phyloP scores from a whole-genome alignment of 2,329 filamentous ascomycete genomes.

The Paecilomyces fulvus region DNA sequence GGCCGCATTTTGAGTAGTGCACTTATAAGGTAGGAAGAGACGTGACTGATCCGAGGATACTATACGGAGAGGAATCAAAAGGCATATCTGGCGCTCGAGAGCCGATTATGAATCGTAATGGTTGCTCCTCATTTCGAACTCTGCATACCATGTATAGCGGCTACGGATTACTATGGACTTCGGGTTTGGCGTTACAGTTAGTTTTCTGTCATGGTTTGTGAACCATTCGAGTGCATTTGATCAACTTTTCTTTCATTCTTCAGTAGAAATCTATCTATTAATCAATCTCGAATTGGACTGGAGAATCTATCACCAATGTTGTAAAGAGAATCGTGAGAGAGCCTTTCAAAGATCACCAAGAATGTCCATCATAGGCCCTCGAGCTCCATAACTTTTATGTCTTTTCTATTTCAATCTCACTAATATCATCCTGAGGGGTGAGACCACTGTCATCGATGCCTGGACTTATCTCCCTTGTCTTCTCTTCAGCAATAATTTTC shows the following conservation, averaged over 20 bases:
- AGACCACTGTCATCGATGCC: background rate
- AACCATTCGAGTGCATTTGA: too few species aligned
- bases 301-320: background rate
- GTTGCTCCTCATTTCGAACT: background rate
- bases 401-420: background rate
- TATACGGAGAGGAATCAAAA: background rate
- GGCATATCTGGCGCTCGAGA: background rate
- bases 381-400: background rate
- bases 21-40: too few species aligned
- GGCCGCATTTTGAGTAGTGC: slow-evolving; percentile 43
- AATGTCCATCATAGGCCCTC: background rate
- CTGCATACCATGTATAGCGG: background rate
- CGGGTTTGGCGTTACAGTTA: background rate
- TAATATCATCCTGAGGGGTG: background rate
- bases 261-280: background rate
- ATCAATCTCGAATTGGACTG: background rate
- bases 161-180: background rate
- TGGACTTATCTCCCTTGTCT: background rate
- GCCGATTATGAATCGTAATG: background rate
- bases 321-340: background rate
- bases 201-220: background rate
- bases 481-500: background rate
- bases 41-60: background rate
- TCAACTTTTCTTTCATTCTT: background rate
- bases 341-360: background rate